Evolutionary conservation across 306 rosid species (phyloP).

Genomic region (Castanospermum australe): DNA sequence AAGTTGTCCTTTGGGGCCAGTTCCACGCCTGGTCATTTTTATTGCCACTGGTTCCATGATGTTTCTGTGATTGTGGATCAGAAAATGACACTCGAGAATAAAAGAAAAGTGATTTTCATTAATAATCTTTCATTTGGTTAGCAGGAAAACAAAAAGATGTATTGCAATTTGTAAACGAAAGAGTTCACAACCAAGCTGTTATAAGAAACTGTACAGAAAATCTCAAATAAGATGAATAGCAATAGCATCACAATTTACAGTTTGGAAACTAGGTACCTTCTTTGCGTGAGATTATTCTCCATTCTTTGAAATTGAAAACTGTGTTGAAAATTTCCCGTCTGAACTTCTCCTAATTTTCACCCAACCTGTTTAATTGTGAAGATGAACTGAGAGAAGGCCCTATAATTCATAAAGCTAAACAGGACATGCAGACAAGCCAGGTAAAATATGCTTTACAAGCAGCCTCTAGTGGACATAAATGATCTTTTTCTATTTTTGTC

Average conservation of each 20-base stretch:
- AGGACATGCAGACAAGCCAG: slow-evolving; percentile 47
- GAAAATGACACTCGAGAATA: slow-evolving; percentile 42
- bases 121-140: too few species aligned
- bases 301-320: slow-evolving; percentile 19
- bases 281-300: slow-evolving; percentile 36
- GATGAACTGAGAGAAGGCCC: slow-evolving; percentile 11
- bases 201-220: background rate
- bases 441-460: slow-evolving; percentile 42
- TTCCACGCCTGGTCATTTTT: slow-evolving; percentile 2
- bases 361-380: background rate
- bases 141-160: background rate
- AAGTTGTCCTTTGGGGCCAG: background rate
- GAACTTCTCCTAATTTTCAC: background rate
- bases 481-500: slow-evolving; percentile 31
- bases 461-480: slow-evolving; percentile 48
- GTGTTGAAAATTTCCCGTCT: background rate
- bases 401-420: slow-evolving; percentile 27
- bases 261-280: slow-evolving; percentile 34
- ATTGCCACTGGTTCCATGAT: slow-evolving; percentile 8
- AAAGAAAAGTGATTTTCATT: background rate
- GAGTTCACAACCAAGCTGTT: background rate
- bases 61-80: slow-evolving; percentile 24
- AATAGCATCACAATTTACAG: background rate
- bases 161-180: background rate
- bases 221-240: background rate